These are phyloP conservation scores for Sporodiniella umbellata DNA, from an alignment of 371 early-diverging fungal genomes.

Conservation along the genomic window DNA sequence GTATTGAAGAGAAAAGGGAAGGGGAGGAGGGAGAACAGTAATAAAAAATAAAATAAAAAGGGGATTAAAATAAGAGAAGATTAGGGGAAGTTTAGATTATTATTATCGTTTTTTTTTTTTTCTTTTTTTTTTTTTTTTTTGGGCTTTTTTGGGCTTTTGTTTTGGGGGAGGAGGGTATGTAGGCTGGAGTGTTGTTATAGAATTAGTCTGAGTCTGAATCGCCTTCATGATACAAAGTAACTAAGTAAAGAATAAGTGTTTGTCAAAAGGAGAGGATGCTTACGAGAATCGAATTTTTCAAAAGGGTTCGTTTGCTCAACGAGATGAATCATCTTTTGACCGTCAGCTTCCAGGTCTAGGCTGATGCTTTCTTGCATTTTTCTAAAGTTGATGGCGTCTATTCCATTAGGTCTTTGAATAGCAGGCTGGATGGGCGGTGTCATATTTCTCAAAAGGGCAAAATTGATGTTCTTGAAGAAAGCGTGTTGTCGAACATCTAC, in stretches of 20 bases:
- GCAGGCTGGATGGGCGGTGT: conserved; percentile 90
- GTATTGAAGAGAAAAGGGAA: no score
- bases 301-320: conserved; percentile 51
- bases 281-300: conserved; percentile 68
- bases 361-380: conserved; percentile 62
- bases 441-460: conserved; percentile 85
- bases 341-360: conserved; percentile 58
- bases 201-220: conserved; percentile 51
- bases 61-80: no score
- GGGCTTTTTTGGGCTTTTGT: no score
- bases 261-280: conserved; percentile 11
- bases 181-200: not conserved
- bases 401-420: conserved; percentile 49
- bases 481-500: conserved; percentile 91
- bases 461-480: conserved; percentile 91
- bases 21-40: no score
- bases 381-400: conserved; percentile 71
- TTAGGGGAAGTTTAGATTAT: no score
- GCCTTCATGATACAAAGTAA: conserved; percentile 65
- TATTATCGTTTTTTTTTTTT: no score
- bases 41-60: no score
- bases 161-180: not conserved
- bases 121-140: no score
- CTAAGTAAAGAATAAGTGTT: conserved; percentile 23
- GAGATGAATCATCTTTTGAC: conserved; percentile 17